Percentiles rank a stretch among this genome's conserved stretches.
These are phyloP conservation scores for Lablab purpureus DNA, from an alignment of 306 rosid species.

Conservation along the genomic window DNA sequence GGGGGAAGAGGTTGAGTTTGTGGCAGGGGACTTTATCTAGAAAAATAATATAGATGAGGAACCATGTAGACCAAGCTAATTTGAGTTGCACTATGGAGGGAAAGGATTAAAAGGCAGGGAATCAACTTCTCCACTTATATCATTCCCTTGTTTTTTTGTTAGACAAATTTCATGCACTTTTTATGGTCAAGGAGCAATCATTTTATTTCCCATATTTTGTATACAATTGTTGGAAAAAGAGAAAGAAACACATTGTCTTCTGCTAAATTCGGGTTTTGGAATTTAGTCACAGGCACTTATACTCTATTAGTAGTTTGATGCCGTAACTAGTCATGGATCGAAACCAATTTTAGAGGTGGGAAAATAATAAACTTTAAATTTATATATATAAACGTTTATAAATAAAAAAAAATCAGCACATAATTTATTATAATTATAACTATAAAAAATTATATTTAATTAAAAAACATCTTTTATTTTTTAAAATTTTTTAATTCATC, in stretches of 20 bases:
- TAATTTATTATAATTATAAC: too few species aligned
- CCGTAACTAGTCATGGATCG: too few species aligned
- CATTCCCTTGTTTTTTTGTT: slow-evolving; percentile 19
- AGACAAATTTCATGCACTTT: slow-evolving; percentile 35
- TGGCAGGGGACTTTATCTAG: slow-evolving; percentile 23
- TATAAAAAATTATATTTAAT: too few species aligned
- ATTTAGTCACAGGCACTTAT: slow-evolving; percentile 45
- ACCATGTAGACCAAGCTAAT: slow-evolving; percentile 49
- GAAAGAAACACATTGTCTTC: slow-evolving; percentile 29
- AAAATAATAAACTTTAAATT: too few species aligned
- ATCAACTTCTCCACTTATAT: slow-evolving; percentile 45
- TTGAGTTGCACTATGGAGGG: slow-evolving; percentile 57
- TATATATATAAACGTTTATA: too few species aligned
- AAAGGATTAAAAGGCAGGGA: slow-evolving; percentile 49
- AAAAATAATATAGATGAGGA: slow-evolving; percentile 40
- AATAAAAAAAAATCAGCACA: too few species aligned
- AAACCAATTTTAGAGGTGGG: too few species aligned
- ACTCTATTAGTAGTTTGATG: background rate
- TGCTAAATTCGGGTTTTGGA: slow-evolving; percentile 38
- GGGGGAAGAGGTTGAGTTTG: slow-evolving; percentile 36
- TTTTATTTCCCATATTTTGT: slow-evolving; percentile 35
- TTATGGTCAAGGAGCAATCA: slow-evolving; percentile 17
- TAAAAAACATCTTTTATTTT: too few species aligned
- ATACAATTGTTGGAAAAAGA: background rate
- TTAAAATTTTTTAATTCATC: too few species aligned